These are phyloP conservation scores for Vanderwaltozyma verrucispora DNA, from an alignment of 805 yeast genomes.

Conservation along the genomic window DNA sequence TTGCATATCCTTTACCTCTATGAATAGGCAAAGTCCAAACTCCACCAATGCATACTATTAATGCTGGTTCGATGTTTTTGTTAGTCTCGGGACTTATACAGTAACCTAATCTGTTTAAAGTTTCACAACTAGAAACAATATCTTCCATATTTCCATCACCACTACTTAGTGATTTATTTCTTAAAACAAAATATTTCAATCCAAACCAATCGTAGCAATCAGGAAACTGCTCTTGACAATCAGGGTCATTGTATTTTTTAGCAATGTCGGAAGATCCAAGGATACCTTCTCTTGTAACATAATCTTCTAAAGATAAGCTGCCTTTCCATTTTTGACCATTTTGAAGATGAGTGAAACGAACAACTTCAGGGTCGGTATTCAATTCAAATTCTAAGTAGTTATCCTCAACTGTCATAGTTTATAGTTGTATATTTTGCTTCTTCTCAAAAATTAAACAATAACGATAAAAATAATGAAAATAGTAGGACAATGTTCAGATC, in stretches of 20 bases:
- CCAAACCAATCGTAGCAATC: slow-evolving; percentile 23
- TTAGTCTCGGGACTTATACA: slow-evolving; percentile 16
- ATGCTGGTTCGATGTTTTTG: slow-evolving; percentile 22
- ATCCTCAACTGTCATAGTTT: not conserved
- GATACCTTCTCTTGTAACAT: slow-evolving; percentile 29
- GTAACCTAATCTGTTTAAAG: slow-evolving; percentile 31
- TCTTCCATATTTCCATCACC: slow-evolving; percentile 21
- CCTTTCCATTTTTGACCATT: slow-evolving; percentile 30
- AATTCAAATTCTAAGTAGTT: slow-evolving; percentile 10
- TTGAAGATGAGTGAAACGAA: slow-evolving; percentile 28
- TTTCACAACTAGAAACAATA: slow-evolving; percentile 34
- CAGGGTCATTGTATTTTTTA: slow-evolving; percentile 9
- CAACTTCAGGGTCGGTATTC: slow-evolving; percentile 26
- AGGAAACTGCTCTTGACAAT: slow-evolving; percentile 10
- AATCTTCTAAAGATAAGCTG: slow-evolving; percentile 25
- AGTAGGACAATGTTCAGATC: no score
- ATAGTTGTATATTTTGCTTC: no score
- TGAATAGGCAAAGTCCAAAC: slow-evolving; percentile 41
- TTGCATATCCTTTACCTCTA: slow-evolving; percentile 50
- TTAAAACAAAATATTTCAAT: slow-evolving; percentile 29
- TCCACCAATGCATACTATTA: slow-evolving; percentile 43
- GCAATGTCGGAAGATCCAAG: slow-evolving; percentile 25
- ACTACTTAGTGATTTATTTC: slow-evolving; percentile 14
- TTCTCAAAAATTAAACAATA: no score
- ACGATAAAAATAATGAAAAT: no score